Evolutionary conservation across 2,329 filamentous ascomycete genomes (phyloP).

Genomic region (Talaromyces marneffei): DNA sequence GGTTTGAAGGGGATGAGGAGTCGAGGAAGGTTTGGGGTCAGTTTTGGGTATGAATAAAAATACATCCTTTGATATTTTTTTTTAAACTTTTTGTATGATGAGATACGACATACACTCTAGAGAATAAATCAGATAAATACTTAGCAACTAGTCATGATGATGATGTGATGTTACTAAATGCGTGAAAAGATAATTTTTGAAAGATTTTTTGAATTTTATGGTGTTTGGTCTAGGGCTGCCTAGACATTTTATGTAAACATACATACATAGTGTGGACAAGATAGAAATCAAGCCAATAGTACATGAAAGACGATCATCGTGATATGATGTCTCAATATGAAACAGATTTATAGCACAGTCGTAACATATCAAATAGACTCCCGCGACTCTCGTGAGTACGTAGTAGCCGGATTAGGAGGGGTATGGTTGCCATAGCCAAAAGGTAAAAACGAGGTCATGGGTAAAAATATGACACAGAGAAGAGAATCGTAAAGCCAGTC

Average conservation of each 20-base stretch:
- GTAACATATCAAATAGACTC: neutral
- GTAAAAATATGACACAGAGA: conserved; percentile 11
- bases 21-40: conserved; percentile 67
- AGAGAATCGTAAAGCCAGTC: conserved; percentile 1
- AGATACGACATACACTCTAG: too few relatives aligned
- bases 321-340: neutral
- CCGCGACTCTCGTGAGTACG: neutral
- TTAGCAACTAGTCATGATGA: too few relatives aligned
- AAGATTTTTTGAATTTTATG: neutral
- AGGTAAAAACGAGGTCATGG: neutral
- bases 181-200: neutral
- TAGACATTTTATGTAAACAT: conserved; percentile 5
- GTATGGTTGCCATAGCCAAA: neutral
- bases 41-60: too few relatives aligned
- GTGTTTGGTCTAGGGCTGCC: conserved; percentile 9
- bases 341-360: neutral
- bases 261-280: neutral
- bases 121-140: too few relatives aligned
- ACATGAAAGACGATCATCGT: neutral
- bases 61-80: conserved; percentile 28
- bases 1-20: conserved; percentile 63
- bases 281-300: neutral
- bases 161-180: neutral
- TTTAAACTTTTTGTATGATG: too few relatives aligned
- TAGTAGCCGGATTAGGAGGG: conserved; percentile 1